Evolutionary conservation across 176 grass and related monocot genomes (phyloP).

Genomic region (Sorghum bicolor): DNA sequence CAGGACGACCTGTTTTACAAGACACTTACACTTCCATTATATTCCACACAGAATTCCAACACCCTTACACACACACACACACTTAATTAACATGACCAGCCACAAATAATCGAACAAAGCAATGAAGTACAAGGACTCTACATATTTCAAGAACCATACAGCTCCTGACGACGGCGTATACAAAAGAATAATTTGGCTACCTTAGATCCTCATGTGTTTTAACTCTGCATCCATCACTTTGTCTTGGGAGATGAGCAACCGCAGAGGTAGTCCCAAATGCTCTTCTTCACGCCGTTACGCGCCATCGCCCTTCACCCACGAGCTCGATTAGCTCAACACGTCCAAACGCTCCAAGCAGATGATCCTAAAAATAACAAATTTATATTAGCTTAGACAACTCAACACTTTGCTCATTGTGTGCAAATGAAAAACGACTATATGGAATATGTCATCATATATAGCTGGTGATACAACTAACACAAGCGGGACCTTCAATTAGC

Average conservation of each 20-base stretch:
- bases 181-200: neutral
- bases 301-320: neutral
- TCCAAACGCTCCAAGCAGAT: neutral
- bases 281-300: constrained; percentile 38
- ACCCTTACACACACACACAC: neutral
- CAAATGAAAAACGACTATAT: neutral
- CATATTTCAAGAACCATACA: neutral
- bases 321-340: neutral
- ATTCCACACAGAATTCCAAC: neutral
- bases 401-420: neutral
- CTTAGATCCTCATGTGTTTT: neutral
- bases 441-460: neutral
- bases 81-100: neutral
- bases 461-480: neutral
- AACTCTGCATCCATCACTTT: neutral
- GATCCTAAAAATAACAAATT: neutral
- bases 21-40: too few relatives aligned
- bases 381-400: neutral
- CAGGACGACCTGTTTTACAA: neutral
- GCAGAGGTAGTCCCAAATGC: constrained; percentile 37
- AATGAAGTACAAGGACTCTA: neutral
- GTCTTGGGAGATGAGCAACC: constrained; percentile 25
- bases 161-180: neutral
- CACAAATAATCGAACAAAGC: constrained; percentile 9
- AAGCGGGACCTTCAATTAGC: neutral